Conservation (phyloP, 345 rosid species). For the Hypericum perforatum region DNA sequence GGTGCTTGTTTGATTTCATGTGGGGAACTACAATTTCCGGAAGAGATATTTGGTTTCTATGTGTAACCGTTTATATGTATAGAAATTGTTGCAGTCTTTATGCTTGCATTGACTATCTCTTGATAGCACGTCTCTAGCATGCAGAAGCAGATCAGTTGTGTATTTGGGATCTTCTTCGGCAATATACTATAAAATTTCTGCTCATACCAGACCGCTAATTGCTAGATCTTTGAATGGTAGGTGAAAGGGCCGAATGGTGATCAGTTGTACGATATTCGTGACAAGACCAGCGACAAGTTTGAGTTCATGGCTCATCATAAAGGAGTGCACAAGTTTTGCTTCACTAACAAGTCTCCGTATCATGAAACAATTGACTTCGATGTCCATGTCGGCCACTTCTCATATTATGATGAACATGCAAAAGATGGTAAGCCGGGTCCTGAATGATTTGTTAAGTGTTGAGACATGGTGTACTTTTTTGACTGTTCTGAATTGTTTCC, state of each 20-base stretch:
- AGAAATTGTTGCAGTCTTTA: no score
- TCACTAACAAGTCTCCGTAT: constrained; percentile 62
- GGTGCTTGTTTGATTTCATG: no score
- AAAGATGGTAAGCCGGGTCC: constrained; percentile 45
- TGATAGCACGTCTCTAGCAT: no score
- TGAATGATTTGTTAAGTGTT: no score
- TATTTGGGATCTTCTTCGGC: no score
- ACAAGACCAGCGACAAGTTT: constrained; percentile 56
- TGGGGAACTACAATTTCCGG: no score
- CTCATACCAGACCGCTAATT: background rate
- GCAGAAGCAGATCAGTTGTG: no score
- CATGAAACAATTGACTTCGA: constrained; percentile 66
- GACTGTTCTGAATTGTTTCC: background rate
- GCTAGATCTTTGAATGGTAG: constrained; percentile 21
- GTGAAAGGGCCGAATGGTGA: constrained; percentile 56
- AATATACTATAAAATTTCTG: no score
- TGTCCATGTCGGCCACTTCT: constrained; percentile 52
- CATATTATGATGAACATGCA: constrained; percentile 57
- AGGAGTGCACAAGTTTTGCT: constrained; percentile 64
- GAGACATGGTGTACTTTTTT: no score
- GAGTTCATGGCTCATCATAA: constrained; percentile 48
- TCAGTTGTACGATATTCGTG: constrained; percentile 47
- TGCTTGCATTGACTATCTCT: no score
- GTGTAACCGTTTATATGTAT: no score
- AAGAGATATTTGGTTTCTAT: no score